These are phyloP conservation scores for Penicillium dipodomyicola DNA, from an alignment of 495 filamentous ascomycete genomes.

Conservation along the genomic window DNA sequence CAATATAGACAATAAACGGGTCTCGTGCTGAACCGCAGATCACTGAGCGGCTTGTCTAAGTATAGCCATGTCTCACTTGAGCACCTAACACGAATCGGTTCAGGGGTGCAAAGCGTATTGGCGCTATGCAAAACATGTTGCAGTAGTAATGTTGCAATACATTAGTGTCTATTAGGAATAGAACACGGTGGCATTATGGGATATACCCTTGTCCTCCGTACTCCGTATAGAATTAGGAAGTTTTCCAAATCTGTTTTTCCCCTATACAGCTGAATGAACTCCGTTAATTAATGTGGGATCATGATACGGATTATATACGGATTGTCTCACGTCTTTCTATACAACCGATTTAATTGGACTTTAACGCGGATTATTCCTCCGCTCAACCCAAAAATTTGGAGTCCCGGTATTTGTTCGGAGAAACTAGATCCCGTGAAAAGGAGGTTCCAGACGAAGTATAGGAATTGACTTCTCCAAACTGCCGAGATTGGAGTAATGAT, in stretches of 20 bases:
- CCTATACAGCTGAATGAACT: not conserved
- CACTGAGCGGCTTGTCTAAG: slow-evolving; percentile 9
- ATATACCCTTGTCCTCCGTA: not conserved
- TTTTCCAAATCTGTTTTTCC: not conserved
- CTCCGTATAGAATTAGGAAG: not conserved
- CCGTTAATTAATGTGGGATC: not conserved
- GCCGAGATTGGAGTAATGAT: slow-evolving; percentile 15
- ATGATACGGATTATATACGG: not conserved
- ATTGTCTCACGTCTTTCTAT: not conserved
- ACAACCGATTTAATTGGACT: not conserved
- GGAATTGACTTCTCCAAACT: slow-evolving; percentile 8
- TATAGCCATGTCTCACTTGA: slow-evolving; percentile 19
- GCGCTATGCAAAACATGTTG: slow-evolving; percentile 30
- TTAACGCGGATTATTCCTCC: slow-evolving; percentile 2
- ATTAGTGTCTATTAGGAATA: slow-evolving; percentile 6
- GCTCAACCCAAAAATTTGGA: not conserved
- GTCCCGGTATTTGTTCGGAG: slow-evolving; percentile 35
- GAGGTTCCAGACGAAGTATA: slow-evolving; percentile 12
- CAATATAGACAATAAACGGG: slow-evolving; percentile 1
- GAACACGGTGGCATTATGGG: slow-evolving; percentile 2
- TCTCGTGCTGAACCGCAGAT: slow-evolving; percentile 9
- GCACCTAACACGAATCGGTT: slow-evolving; percentile 15
- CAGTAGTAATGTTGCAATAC: slow-evolving; percentile 29
- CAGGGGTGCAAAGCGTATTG: slow-evolving; percentile 15
- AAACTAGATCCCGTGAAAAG: slow-evolving; percentile 22